phyloP scores from a whole-genome alignment of 768 basidiomycete species.

The Daedaleopsis nitida region DNA sequence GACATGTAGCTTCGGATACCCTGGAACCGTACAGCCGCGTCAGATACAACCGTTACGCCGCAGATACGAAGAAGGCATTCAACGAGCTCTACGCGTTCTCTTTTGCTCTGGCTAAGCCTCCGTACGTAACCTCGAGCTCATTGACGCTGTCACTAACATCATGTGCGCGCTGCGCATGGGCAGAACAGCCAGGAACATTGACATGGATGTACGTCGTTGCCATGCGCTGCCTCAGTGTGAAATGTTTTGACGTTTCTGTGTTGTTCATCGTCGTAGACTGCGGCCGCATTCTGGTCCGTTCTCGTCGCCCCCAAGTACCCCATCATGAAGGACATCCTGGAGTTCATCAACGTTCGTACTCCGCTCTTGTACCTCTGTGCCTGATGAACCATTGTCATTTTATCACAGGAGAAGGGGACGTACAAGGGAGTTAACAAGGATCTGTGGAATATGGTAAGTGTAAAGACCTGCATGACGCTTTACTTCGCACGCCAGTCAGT shows the following conservation, averaged over 20 bases:
- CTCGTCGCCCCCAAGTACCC: slow-evolving; percentile 68
- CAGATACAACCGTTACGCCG: slow-evolving; percentile 51
- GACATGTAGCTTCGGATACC: slow-evolving; percentile 38
- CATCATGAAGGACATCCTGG: slow-evolving; percentile 62
- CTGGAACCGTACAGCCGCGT: slow-evolving; percentile 57
- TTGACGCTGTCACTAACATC: too few relatives aligned
- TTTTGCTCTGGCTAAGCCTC: slow-evolving; percentile 69
- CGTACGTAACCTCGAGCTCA: slow-evolving; percentile 48
- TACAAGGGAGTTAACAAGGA: slow-evolving; percentile 86
- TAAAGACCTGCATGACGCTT: neutral
- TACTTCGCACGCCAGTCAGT: neutral
- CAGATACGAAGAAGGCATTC: slow-evolving; percentile 55
- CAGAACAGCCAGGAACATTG: slow-evolving; percentile 74
- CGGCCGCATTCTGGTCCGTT: slow-evolving; percentile 76
- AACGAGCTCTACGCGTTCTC: slow-evolving; percentile 68
- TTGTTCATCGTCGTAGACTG: slow-evolving; percentile 47
- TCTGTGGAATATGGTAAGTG: slow-evolving; percentile 79
- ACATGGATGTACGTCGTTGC: slow-evolving; percentile 66
- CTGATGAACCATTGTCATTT: neutral
- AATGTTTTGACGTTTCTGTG: neutral
- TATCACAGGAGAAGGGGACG: slow-evolving; percentile 44
- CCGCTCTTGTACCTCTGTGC: neutral
- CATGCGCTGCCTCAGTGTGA: neutral
- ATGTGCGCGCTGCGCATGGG: slow-evolving; percentile 37
- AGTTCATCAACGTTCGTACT: slow-evolving; percentile 61